Evolutionary conservation across 768 basidiomycete genomes (phyloP).

Genomic region (Trametes sanguinea): DNA sequence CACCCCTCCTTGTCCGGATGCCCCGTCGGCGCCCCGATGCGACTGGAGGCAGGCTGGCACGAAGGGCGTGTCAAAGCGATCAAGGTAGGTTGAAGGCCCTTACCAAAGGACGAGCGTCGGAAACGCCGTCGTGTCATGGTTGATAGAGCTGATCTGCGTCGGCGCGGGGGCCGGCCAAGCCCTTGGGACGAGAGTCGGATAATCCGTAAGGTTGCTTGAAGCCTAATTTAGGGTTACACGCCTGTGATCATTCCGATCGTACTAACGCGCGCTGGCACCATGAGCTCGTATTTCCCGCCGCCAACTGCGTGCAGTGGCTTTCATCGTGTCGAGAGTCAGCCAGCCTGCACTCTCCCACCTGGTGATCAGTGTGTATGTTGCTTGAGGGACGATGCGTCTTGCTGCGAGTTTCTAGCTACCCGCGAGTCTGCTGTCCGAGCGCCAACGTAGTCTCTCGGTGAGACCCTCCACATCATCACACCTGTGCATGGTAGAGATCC

Average conservation of each 20-base stretch:
- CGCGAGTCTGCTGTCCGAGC: conserved; percentile 10
- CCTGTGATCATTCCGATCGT: conserved; percentile 8
- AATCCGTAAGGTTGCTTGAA: conserved; percentile 20
- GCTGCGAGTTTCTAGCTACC: background rate
- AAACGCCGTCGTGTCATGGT: conserved; percentile 7
- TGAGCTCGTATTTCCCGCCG: background rate
- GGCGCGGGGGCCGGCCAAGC: conserved; percentile 7
- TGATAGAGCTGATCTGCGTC: conserved; percentile 15
- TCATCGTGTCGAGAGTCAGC: no score
- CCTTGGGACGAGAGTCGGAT: conserved; percentile 3
- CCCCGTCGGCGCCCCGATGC: background rate
- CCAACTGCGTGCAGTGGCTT: background rate
- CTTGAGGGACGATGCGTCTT: background rate
- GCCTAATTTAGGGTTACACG: conserved; percentile 26
- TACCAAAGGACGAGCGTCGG: background rate
- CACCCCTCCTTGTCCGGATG: background rate
- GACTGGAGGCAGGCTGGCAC: background rate
- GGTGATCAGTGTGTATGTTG: background rate
- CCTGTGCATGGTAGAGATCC: conserved; percentile 14
- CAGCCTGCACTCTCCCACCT: background rate
- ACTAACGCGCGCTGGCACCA: background rate
- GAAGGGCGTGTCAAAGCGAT: conserved; percentile 4
- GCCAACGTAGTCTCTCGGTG: background rate
- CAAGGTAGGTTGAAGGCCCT: conserved; percentile 4
- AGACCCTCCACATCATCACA: conserved; percentile 14